A percentile compares a stretch with the other conserved stretches of the same genome.
Evolutionary conservation across 75 land plant genomes (phyloP).

Genomic region (Ceratopteris richardii): DNA sequence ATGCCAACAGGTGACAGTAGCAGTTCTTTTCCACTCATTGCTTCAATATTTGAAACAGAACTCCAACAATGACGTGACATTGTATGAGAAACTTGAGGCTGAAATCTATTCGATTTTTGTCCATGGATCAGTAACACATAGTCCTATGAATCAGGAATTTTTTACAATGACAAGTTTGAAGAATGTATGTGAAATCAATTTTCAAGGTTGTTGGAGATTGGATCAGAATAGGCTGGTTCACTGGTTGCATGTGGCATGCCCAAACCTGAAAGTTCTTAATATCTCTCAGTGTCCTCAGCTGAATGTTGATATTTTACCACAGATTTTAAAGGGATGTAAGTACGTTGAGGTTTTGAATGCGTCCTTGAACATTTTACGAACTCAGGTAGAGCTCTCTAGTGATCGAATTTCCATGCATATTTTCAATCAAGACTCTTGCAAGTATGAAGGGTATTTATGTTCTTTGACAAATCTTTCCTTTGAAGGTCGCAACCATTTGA

Average conservation of each 20-base stretch:
- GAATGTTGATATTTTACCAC: not conserved
- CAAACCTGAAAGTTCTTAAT: constrained; percentile 2
- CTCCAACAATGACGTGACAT: not conserved
- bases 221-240: not conserved
- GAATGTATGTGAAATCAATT: not conserved
- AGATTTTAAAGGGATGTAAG: not conserved
- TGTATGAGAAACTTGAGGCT: not conserved
- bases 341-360: not conserved
- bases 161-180: not conserved
- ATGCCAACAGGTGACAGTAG: not conserved
- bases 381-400: not conserved
- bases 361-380: not conserved
- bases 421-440: too few relatives aligned
- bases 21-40: not conserved
- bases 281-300: constrained; percentile 7
- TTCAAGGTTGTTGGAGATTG: constrained; percentile 1
- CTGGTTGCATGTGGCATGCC: not conserved
- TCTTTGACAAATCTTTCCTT: not conserved
- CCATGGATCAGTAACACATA: not conserved
- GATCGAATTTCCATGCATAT: too few relatives aligned
- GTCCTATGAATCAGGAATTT: not conserved
- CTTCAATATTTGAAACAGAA: not conserved
- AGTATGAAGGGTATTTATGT: not conserved
- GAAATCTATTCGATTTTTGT: not conserved
- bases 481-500: not conserved